Evolutionary conservation across 495 filamentous ascomycete species (phyloP), one percentile per base, ranked within the genome.

Genomic region (Lophiotrema nucula): DNA sequence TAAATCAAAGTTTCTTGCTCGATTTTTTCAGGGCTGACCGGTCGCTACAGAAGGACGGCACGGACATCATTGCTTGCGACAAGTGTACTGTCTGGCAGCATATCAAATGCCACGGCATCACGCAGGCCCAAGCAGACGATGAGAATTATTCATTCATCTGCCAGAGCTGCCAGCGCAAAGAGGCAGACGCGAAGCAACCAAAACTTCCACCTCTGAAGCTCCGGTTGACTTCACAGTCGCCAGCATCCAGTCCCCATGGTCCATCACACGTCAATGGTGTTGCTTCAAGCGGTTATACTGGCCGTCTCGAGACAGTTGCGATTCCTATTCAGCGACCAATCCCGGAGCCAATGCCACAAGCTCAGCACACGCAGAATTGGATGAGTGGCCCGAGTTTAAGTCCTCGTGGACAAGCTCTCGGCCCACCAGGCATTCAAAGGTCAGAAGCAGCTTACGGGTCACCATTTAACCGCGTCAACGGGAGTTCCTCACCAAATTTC

Each of bases 81-180:
- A 85, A 79, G 45, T 98, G 93, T 77, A 93, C 88, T 68, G 85
- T 95, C 18, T 98, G 93, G 93, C 92, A 97, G 68, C 93, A 97
- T 65, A 92, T 88, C 76, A 86, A 85, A 45, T 98, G 93, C 66
- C 82, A 96, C 46, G 88, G 84, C 26, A 88, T 97, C 54, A 79
- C 78, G 11, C 79, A 89, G 55, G 76, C 78, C 42, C 86, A 89
- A 53, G 92, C 89, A 4, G 90, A 96, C 49, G 77, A 83, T 42
- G 88, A 92, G 12, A 87, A 95, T 62, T 97, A 96, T 68, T 85
- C 89, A 51, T 96, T 96, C 69, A 75, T 96, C 47, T 98, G 93
- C 73, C 76, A 76, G 21, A 81, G 83, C 45, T 98, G 93, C 73
- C 81, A 82, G 64, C 79, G 79, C 42, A 83, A 82, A 37, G 84